These are phyloP conservation scores for Amanita pseudoporphyria DNA, from an alignment of 768 basidiomycete species.

Conservation along the genomic window DNA sequence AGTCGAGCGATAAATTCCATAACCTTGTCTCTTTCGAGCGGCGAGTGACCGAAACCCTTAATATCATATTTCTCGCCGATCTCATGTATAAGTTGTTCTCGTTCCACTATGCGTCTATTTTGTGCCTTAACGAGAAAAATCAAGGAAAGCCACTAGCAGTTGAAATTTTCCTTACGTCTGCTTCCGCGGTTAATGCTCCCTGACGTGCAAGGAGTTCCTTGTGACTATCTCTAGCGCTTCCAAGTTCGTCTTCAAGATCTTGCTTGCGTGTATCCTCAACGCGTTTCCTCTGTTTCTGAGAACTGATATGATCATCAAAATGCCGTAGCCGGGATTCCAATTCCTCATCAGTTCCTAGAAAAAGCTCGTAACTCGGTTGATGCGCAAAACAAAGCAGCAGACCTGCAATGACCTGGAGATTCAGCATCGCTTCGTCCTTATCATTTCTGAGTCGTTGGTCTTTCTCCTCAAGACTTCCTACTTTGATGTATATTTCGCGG, in stretches of 20 bases:
- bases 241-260: conserved; percentile 54
- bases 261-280: conserved; percentile 42
- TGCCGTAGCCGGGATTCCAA: conserved; percentile 46
- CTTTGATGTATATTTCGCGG: conserved; percentile 70
- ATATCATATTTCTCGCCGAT: conserved; percentile 61
- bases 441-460: conserved; percentile 55
- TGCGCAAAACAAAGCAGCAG: conserved; percentile 11
- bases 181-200: conserved; percentile 64
- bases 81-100: conserved; percentile 67
- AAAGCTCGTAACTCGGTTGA: not conserved
- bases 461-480: conserved; percentile 51
- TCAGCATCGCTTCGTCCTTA: conserved; percentile 50
- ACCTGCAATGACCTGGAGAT: conserved; percentile 62
- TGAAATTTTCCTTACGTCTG: conserved; percentile 37
- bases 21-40: conserved; percentile 63
- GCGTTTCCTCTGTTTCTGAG: conserved; percentile 39
- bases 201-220: conserved; percentile 48
- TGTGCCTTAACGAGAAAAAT: conserved; percentile 44
- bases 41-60: conserved; percentile 62
- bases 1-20: conserved; percentile 64
- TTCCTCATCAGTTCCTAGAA: conserved; percentile 64
- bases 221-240: conserved; percentile 38
- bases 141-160: not conserved
- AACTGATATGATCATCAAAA: conserved; percentile 47
- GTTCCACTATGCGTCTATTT: conserved; percentile 53